Evolutionary conservation across 2,329 filamentous ascomycete species (phyloP).

Genomic region (Simplicillium sp.): DNA sequence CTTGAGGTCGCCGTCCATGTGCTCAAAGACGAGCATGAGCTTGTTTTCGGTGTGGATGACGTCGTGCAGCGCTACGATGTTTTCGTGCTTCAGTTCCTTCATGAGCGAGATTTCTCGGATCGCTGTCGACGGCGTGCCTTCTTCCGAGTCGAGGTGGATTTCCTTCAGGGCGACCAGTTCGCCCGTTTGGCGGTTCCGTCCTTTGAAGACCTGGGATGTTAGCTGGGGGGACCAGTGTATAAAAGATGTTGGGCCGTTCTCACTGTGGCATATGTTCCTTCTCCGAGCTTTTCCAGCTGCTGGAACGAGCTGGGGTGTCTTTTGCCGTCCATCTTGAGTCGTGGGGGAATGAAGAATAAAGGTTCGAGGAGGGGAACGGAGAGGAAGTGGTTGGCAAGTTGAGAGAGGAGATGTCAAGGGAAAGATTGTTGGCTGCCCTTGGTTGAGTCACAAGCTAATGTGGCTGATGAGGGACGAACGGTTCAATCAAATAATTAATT

Average conservation of each 20-base stretch:
- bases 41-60: slow-evolving; percentile 99
- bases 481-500: too few species aligned
- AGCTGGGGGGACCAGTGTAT: slow-evolving; percentile 3
- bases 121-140: slow-evolving; percentile 92
- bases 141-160: slow-evolving; percentile 96
- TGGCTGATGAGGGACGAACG: too few species aligned
- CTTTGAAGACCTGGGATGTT: slow-evolving; percentile 78
- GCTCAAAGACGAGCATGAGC: slow-evolving; percentile 98
- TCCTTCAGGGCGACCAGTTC: slow-evolving; percentile 96
- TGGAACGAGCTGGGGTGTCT: slow-evolving; percentile 94
- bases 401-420: not conserved
- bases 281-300: slow-evolving; percentile 96
- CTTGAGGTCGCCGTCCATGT: slow-evolving; percentile 97
- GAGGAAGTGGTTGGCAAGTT: slow-evolving; percentile 7
- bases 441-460: too few species aligned
- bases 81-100: slow-evolving; percentile 99
- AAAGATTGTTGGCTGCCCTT: too few species aligned
- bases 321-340: slow-evolving; percentile 71
- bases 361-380: slow-evolving; percentile 1
- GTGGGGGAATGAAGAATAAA: slow-evolving; percentile 6
- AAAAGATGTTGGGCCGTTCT: slow-evolving; percentile 17
- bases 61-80: slow-evolving; percentile 94
- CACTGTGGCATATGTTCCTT: slow-evolving; percentile 97
- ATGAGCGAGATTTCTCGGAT: slow-evolving; percentile 98
- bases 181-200: slow-evolving; percentile 91